These are phyloP conservation scores for Usnea hakonensis DNA, from an alignment of 495 filamentous ascomycete species.

Conservation along the genomic window DNA sequence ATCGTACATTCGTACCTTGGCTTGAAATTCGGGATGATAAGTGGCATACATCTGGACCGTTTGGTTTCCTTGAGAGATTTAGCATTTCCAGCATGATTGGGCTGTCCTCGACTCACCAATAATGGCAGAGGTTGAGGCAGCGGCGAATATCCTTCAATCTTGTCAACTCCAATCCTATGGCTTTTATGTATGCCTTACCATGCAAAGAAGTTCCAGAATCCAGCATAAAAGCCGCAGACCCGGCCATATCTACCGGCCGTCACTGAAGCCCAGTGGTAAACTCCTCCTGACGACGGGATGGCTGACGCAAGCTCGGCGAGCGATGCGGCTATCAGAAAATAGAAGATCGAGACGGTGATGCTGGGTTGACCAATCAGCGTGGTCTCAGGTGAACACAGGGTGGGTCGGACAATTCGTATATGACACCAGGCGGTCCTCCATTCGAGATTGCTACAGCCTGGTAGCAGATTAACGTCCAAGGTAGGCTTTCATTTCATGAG, in stretches of 20 bases:
- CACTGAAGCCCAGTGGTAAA: conserved; percentile 76
- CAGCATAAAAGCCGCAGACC: conserved; percentile 64
- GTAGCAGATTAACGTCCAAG: not conserved
- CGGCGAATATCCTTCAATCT: conserved; percentile 34
- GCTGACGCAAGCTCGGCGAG: conserved; percentile 68
- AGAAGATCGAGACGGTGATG: conserved; percentile 43
- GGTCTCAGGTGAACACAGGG: not conserved
- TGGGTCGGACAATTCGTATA: conserved; percentile 46
- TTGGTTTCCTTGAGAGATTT: conserved; percentile 34
- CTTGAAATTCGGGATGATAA: conserved; percentile 54
- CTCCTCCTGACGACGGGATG: conserved; percentile 70
- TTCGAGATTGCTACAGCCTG: conserved; percentile 31
- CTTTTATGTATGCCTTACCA: conserved; percentile 35
- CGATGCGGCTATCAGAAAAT: conserved; percentile 46
- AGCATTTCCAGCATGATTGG: not conserved
- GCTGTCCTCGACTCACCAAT: conserved; percentile 37
- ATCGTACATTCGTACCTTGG: conserved; percentile 12
- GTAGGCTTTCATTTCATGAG: not conserved
- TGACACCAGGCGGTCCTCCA: conserved; percentile 41
- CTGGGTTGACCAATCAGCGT: conserved; percentile 22
- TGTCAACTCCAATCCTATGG: not conserved
- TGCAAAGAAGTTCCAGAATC: conserved; percentile 70
- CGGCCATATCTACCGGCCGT: conserved; percentile 64
- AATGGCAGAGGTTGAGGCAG: conserved; percentile 59
- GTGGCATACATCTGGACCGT: conserved; percentile 61